Percentiles rank a stretch among this genome's conserved stretches.
Conservation (phyloP, 1,139 yeast genomes). For the Suhomyces choctaworum region DNA sequence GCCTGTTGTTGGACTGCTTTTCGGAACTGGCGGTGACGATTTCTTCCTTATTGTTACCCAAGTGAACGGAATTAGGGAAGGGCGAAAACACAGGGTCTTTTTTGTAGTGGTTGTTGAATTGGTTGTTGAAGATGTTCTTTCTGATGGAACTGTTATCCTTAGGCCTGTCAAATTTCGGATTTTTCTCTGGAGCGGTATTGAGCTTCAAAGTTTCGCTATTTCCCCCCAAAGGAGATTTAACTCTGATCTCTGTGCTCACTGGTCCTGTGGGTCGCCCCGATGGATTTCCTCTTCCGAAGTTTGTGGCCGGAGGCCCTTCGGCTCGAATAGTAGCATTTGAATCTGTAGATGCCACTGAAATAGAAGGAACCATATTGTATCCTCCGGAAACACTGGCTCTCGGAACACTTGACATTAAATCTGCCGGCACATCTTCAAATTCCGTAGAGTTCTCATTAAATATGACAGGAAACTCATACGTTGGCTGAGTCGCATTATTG, state of each 20-base stretch:
- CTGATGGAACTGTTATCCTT: not conserved
- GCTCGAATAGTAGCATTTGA: slow-evolving; percentile 23
- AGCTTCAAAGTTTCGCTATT: slow-evolving; percentile 3
- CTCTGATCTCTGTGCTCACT: not conserved
- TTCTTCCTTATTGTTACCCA: slow-evolving; percentile 37
- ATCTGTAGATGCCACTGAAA: slow-evolving; percentile 18
- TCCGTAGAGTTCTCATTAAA: slow-evolving; percentile 36
- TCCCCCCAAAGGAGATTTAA: not conserved
- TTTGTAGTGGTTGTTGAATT: slow-evolving; percentile 48
- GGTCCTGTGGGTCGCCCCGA: no score
- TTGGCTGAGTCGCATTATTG: slow-evolving; percentile 11
- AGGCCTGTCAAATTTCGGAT: not conserved
- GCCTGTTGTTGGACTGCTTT: slow-evolving; percentile 26
- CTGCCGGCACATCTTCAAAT: slow-evolving; percentile 47
- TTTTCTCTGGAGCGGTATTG: slow-evolving; percentile 9
- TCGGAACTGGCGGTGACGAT: slow-evolving; percentile 22
- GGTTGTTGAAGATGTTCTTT: slow-evolving; percentile 13
- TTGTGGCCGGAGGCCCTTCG: slow-evolving; percentile 1
- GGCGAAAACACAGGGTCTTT: slow-evolving; percentile 42
- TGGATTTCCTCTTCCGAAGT: not conserved
- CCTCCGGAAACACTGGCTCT: slow-evolving; percentile 22
- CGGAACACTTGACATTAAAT: slow-evolving; percentile 28
- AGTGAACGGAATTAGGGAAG: slow-evolving; percentile 44
- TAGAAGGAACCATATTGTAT: slow-evolving; percentile 9
- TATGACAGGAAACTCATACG: slow-evolving; percentile 29